phyloP scores from a whole-genome alignment of 148 eudicot species.

The Rhododendron williamsianum region DNA sequence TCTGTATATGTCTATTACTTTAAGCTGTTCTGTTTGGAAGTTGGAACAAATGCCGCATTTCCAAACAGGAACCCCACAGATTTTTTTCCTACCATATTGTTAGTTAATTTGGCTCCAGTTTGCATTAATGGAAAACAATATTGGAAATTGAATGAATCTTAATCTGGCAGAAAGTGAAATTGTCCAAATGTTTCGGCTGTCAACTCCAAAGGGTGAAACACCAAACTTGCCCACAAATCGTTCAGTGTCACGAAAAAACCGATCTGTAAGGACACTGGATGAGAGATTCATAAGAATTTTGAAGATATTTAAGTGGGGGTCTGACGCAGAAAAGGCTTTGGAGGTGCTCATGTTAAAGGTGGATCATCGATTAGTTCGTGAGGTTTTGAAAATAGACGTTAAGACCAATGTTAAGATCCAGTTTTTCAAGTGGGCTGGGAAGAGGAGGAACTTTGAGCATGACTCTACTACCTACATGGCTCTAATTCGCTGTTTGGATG shows the following conservation, averaged over 20 bases:
- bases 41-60: too few relatives aligned
- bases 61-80: not conserved
- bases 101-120: not conserved
- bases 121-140: not conserved
- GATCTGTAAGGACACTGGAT: conserved; percentile 52
- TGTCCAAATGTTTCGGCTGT: conserved; percentile 71
- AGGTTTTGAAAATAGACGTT: conserved; percentile 76
- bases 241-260: conserved; percentile 16
- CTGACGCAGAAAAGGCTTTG: conserved; percentile 94
- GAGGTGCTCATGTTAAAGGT: conserved; percentile 84
- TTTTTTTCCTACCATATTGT: not conserved
- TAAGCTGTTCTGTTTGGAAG: not conserved
- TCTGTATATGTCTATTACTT: not conserved
- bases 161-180: conserved; percentile 63
- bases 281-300: conserved; percentile 85
- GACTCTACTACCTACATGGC: conserved; percentile 72
- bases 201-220: conserved; percentile 38
- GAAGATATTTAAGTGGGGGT: conserved; percentile 97
- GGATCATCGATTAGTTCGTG: conserved; percentile 82
- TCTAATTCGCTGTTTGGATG: conserved; percentile 65
- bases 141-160: not conserved
- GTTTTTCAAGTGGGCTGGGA: conserved; percentile 94
- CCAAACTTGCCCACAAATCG: conserved; percentile 17
- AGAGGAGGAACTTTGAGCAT: conserved; percentile 82
- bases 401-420: conserved; percentile 68